Percentiles rank a stretch among this genome's conserved stretches.
phyloP scores from a whole-genome alignment of 495 filamentous ascomycete species.

The Rhizodiscina lignyota region DNA sequence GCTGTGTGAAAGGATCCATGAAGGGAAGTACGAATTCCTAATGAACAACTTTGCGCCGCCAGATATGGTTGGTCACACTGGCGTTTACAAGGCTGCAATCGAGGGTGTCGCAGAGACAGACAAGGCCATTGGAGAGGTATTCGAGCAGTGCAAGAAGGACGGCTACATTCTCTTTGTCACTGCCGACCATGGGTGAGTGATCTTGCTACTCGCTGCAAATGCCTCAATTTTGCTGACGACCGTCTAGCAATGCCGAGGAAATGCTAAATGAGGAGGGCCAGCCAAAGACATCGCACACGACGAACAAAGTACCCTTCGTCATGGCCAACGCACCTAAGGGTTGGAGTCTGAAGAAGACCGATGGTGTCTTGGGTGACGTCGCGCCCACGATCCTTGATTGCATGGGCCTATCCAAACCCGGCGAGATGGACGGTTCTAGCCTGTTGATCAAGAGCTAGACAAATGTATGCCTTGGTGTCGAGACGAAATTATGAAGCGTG shows the following conservation, averaged over 20 bases:
- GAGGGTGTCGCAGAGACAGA: conserved; percentile 73
- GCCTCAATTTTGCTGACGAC: not conserved
- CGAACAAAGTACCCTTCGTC: conserved; percentile 91
- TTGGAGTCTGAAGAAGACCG: conserved; percentile 70
- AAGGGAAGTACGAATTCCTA: conserved; percentile 75
- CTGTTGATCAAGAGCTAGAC: conserved; percentile 49
- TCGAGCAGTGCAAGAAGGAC: conserved; percentile 81
- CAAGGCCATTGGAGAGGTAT: conserved; percentile 80
- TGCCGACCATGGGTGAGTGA: conserved; percentile 67
- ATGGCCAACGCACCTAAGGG: conserved; percentile 92
- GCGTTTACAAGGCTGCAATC: conserved; percentile 92
- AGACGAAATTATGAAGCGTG: not conserved
- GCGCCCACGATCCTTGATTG: conserved; percentile 78
- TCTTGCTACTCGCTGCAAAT: not conserved
- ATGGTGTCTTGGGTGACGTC: conserved; percentile 87
- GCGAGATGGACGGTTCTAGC: conserved; percentile 79
- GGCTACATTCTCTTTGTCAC: conserved; percentile 89
- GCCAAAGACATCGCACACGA: conserved; percentile 95
- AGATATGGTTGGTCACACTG: conserved; percentile 98
- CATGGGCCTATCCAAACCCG: conserved; percentile 80
- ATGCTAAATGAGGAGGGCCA: conserved; percentile 92
- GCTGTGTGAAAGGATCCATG: conserved; percentile 63
- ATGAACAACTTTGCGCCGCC: conserved; percentile 99
- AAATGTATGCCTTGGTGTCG: too few relatives aligned
- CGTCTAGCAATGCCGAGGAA: conserved; percentile 82